Evolutionary conservation across 2,329 filamentous ascomycete species (phyloP), one percentile per base, ranked within the genome.

Genomic region (Didymella exigua): DNA sequence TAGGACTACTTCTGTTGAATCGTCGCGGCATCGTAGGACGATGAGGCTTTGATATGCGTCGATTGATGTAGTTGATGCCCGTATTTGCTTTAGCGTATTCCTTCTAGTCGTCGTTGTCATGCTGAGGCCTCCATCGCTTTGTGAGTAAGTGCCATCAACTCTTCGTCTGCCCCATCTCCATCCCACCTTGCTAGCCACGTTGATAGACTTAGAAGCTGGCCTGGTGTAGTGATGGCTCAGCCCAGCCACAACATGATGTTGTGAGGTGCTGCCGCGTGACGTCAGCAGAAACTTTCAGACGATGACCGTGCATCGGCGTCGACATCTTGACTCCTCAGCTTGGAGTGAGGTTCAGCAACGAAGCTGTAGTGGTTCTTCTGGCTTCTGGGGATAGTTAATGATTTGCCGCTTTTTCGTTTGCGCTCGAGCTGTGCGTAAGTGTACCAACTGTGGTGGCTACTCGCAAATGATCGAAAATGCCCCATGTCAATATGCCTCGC

Each of bases 251-350:
- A 7, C 7, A 24, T 29, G 36, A 40, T 36, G 18, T 42, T 23
- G 42, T 40, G 33, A 48, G 48, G 48, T 51, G 43, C 47, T 48
- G 37, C 31, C 19, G 48, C 53, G 48, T 56, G 53, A 56, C 53
- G 53, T 56, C 53, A 56, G 48, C 53, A 56, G 43, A 56, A 51
- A 50, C 41, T 55, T 55, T 55, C 50, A 49, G 19, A 30, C 30
- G 47, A 27, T 16, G 46, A 47, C 52, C 52, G 52, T 55, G 52
- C 52, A 50, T 55, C 18, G 10, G 34, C 36, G 34, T 48, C 52
- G 34, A 36, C 27, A 16, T 47, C 13, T 50, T 36, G 34, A 44
- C 31, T 49, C 48, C 19, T 10, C 19, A 8, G 40, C 40, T 31
- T 31, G 26, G 21, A 18, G 10, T 4, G 24, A 41, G 10, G 14